Evolutionary conservation across 192 early-diverging fungal species (phyloP).

Genomic region (Podila clonocystis): DNA sequence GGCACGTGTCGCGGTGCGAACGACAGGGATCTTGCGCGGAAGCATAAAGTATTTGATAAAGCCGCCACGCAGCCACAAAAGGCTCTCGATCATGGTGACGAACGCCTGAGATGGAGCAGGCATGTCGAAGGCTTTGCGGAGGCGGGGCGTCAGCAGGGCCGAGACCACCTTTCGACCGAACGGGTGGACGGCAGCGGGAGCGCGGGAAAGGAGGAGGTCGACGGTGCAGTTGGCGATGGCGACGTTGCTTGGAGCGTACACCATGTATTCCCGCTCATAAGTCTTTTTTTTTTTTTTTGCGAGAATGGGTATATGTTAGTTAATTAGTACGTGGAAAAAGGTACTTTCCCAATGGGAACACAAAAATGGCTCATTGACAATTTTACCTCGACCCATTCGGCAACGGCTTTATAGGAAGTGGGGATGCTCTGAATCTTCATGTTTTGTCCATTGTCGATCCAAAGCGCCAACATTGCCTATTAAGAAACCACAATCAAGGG

Average conservation of each 20-base stretch:
- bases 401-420: conserved; percentile 25
- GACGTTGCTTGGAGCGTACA: conserved; percentile 23
- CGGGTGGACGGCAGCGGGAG: conserved; percentile 9
- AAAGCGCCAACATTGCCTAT: conserved; percentile 44
- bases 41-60: conserved; percentile 47
- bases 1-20: conserved; percentile 30
- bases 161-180: conserved; percentile 31
- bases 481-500: too few relatives aligned
- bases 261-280: conserved; percentile 24
- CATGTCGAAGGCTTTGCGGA: conserved; percentile 25
- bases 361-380: too few relatives aligned
- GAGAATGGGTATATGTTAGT: neutral
- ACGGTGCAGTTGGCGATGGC: conserved; percentile 34
- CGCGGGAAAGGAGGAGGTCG: conserved; percentile 3
- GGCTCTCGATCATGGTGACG: neutral
- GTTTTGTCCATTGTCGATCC: conserved; percentile 28
- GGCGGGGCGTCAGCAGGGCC: conserved; percentile 28
- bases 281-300: conserved; percentile 10
- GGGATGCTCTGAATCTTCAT: conserved; percentile 61
- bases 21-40: conserved; percentile 9
- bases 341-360: too few relatives aligned
- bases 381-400: conserved; percentile 46
- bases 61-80: conserved; percentile 9
- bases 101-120: neutral
- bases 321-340: neutral